These are phyloP conservation scores for Bipolaris sorokiniana DNA, from an alignment of 2,329 filamentous ascomycete genomes.

Conservation along the genomic window DNA sequence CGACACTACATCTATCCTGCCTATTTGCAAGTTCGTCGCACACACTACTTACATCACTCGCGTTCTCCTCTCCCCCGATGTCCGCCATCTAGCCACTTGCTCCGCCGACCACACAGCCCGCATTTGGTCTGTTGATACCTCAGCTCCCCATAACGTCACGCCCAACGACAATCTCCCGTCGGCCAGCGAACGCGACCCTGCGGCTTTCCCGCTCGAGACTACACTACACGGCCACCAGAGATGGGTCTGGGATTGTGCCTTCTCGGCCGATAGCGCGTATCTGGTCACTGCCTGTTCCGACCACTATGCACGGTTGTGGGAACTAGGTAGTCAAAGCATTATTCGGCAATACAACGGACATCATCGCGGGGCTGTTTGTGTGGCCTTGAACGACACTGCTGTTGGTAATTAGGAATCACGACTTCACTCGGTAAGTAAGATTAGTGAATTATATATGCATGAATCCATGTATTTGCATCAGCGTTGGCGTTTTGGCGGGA, in stretches of 20 bases:
- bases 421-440: conserved; percentile 7
- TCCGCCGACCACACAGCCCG: conserved; percentile 93
- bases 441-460: neutral
- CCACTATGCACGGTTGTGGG: conserved; percentile 92
- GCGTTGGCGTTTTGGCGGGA: conserved; percentile 13
- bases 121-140: conserved; percentile 86
- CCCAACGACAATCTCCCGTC: conserved; percentile 40
- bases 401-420: conserved; percentile 38
- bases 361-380: conserved; percentile 88
- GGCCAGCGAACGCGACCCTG: conserved; percentile 51
- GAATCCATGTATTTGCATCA: conserved; percentile 11
- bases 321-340: conserved; percentile 82
- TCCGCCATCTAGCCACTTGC: conserved; percentile 92
- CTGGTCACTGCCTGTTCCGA: conserved; percentile 92
- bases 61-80: conserved; percentile 88
- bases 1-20: conserved; percentile 82
- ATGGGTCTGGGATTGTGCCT: conserved; percentile 98
- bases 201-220: conserved; percentile 79
- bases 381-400: conserved; percentile 79
- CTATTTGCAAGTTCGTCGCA: conserved; percentile 86
- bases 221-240: conserved; percentile 89
- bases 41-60: conserved; percentile 94
- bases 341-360: conserved; percentile 96
- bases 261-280: conserved; percentile 91
- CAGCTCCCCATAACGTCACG: conserved; percentile 44